These are phyloP conservation scores for Carex kokanica DNA, from an alignment of 176 grass and related monocot species.

Conservation along the genomic window DNA sequence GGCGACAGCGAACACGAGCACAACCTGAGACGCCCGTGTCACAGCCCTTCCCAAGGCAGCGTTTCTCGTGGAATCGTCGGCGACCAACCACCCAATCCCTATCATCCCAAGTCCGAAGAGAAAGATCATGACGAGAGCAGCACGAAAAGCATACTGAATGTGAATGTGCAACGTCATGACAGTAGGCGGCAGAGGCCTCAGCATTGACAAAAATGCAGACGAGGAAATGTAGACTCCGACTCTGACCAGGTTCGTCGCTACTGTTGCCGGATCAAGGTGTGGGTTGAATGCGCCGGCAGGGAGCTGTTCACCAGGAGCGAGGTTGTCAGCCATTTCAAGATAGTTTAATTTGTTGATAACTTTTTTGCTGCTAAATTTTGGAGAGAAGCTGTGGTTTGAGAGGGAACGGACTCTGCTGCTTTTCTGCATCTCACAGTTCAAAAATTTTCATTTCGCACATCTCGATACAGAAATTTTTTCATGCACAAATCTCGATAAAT, in stretches of 20 bases:
- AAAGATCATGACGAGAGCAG: neutral
- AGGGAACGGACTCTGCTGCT: too few species aligned
- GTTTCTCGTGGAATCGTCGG: neutral
- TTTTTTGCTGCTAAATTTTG: too few species aligned
- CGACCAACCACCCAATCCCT: neutral
- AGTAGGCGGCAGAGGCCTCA: neutral
- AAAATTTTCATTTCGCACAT: too few species aligned
- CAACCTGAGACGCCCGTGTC: neutral
- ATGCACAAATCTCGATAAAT: too few species aligned
- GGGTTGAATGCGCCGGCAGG: neutral
- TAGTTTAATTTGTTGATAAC: too few species aligned
- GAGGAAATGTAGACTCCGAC: neutral
- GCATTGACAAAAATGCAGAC: neutral
- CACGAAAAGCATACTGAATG: neutral
- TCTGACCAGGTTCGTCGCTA: neutral
- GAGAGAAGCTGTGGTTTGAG: too few species aligned
- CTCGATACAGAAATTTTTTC: too few species aligned
- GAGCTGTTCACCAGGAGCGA: neutral
- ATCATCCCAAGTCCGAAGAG: constrained; percentile 7
- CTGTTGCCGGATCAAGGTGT: neutral
- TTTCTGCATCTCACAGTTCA: too few species aligned
- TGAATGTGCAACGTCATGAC: neutral
- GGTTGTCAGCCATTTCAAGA: neutral
- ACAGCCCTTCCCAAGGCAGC: neutral
- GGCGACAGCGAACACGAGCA: neutral